phyloP scores from a whole-genome alignment of 2,329 filamentous ascomycete genomes.

The Scedosporium aurantiacum region DNA sequence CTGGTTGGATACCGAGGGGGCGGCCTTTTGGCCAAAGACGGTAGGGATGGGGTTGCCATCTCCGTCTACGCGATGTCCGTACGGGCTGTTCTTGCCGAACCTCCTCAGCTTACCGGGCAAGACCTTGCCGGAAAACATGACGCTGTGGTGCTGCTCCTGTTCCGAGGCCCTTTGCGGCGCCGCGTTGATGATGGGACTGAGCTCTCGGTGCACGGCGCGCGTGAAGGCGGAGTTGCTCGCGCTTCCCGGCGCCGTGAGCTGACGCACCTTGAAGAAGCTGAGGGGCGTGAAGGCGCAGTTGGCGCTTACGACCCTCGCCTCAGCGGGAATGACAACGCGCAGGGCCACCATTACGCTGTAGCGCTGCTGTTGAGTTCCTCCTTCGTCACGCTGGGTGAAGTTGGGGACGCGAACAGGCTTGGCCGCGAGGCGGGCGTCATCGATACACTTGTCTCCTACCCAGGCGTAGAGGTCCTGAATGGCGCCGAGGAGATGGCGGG shows the following conservation, averaged over 20 bases:
- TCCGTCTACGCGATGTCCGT: constrained; percentile 15
- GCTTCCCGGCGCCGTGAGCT: constrained; percentile 46
- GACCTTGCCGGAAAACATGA: background rate
- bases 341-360: constrained; percentile 36
- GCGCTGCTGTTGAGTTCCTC: background rate
- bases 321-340: constrained; percentile 50
- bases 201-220: constrained; percentile 48
- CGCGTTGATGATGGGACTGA: constrained; percentile 35
- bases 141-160: background rate
- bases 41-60: constrained; percentile 19
- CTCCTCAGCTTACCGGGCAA: background rate
- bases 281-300: constrained; percentile 50
- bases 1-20: constrained; percentile 13
- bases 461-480: constrained; percentile 28
- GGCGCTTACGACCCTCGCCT: constrained; percentile 37
- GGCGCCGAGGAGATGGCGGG: constrained; percentile 30
- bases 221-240: constrained; percentile 48
- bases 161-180: background rate
- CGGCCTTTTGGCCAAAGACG: background rate
- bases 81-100: background rate
- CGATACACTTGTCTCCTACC: constrained; percentile 32
- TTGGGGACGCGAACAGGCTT: constrained; percentile 32
- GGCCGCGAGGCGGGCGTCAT: constrained; percentile 33
- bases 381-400: background rate
- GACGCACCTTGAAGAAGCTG: constrained; percentile 54